Conservation (phyloP, 2,329 filamentous ascomycete genomes). For the Epichloe hybrida region DNA sequence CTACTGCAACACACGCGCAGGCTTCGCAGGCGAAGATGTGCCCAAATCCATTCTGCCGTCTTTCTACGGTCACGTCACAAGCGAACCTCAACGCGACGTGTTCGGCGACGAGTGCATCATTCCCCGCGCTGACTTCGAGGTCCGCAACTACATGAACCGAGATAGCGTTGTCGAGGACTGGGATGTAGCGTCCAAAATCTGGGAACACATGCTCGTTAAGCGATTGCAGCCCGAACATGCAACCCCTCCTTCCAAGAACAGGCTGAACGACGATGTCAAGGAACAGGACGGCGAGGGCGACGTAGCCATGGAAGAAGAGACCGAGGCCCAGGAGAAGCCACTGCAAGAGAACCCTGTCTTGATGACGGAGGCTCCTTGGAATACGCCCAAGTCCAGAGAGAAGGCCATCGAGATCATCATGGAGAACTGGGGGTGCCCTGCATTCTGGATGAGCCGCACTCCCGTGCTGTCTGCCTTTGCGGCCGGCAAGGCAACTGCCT, state of each 20-base stretch:
- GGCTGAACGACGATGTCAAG: conserved; percentile 56
- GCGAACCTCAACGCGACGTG: conserved; percentile 38
- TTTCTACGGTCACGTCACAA: conserved; percentile 58
- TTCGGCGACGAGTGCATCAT: conserved; percentile 89
- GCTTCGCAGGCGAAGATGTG: conserved; percentile 94
- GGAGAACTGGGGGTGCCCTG: conserved; percentile 90
- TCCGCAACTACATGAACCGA: conserved; percentile 81
- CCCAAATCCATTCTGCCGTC: conserved; percentile 89
- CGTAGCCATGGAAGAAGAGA: conserved; percentile 44
- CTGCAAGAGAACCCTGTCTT: conserved; percentile 81
- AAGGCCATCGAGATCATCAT: conserved; percentile 93
- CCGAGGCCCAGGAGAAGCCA: conserved; percentile 53
- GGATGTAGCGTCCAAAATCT: conserved; percentile 79
- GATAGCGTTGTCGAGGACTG: conserved; percentile 92
- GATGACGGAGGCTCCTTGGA: conserved; percentile 93
- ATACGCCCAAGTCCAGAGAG: conserved; percentile 72
- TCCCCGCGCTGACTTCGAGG: conserved; percentile 61
- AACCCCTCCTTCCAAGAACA: conserved; percentile 63
- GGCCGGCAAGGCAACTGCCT: conserved; percentile 80
- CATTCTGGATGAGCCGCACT: conserved; percentile 83
- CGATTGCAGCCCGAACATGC: conserved; percentile 68
- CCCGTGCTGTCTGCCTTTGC: conserved; percentile 87
- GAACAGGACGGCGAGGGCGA: conserved; percentile 49
- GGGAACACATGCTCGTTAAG: conserved; percentile 86
- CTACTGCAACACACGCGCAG: conserved; percentile 80